Evolutionary conservation across 2,329 filamentous ascomycete genomes (phyloP), one percentile per base, ranked within the genome.

Genomic region (Ophiostoma sp.): DNA sequence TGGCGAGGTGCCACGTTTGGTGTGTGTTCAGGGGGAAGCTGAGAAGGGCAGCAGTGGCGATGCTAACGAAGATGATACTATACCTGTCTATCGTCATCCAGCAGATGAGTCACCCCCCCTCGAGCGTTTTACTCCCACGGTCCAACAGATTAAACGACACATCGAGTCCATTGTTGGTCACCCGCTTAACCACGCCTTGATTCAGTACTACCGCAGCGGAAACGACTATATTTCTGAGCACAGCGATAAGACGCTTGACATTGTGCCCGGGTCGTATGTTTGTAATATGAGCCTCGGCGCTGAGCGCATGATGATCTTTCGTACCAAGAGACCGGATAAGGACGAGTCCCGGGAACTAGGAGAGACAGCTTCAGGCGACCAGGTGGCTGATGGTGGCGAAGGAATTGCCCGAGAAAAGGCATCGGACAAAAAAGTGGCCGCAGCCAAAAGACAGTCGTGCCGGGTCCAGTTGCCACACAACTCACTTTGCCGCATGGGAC

Each of bases 211-310:
- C 75, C 91, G 95, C n/a, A 84, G 85, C 73, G 92, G 94, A 2
- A 87, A 86, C 64, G 95, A 99, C 78, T 92, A 92, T 76, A 99
- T 99, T 71, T 95, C 92, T 0, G 95, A 99, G 76, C 95, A 99
- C 75, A 96, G 92, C 52, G 95, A 99, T 77, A 99, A 99, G 79
- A 97, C 94, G 0, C 82, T 99, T 38, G 95, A 99, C 76, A 95
- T 99, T 68, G 88, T 87, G 12, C 86, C 85, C 40, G 87, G 84
- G 4, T 95, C 91, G 38, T 93, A 84, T 70, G 96, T 99, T 72
- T 92, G 93, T 72, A 99, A 98, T 75, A 87, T 97, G 65, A 97
- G 92, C 72, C 84, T 98, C n/a, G 95, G 95, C 1, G 93, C 94
- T 0, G 89, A 96, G 78, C 84, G 95, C 67, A 93, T 88, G 2